Evolutionary conservation across 2,329 filamentous ascomycete genomes (phyloP), one percentile per base, ranked within the genome.

Genomic region (Ophiostoma quercus): DNA sequence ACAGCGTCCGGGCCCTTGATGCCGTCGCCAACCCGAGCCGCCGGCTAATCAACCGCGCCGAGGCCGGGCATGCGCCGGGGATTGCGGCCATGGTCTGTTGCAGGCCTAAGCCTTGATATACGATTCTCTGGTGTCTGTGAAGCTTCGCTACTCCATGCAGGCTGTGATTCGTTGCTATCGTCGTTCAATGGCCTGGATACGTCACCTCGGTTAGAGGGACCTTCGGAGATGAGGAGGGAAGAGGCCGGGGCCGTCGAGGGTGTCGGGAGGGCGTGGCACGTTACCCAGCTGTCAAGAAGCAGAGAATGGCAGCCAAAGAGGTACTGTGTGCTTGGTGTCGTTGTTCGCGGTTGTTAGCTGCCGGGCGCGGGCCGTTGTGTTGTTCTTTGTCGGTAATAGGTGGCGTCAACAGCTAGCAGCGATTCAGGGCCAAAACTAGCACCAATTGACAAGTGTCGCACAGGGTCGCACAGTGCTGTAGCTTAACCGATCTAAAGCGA

Each of bases 301-400:
- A 11, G 34, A 3, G 12, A 32, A 16, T 32, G 25, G 19, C 11
- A 19, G n/a, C 3, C 43, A 47, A 4, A 8, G 43, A 47, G 1
- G 57, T 16, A 7, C 16, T 62, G 5, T 60, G 25, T 29, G 5
- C 25, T 29, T 14, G 12, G 32, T 39, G 32, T 34, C 9, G n/a
- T 65, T 34, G 29, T 29, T 39, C 34, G 32, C 32, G 1, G 37
- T 63, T 37, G 60, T 1, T 62, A 37, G 60, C 60, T 37, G 32
- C 60, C 60, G 60, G 32, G 62, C 19, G 34, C 62, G 62, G 62
- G 62, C 62, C 62, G 62, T 41, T 41, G 7, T 12, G 14, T 22
- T 65, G 62, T 65, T 39, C 62, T 65, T 65, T 65, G 62, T 65
- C 62, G 62, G 34, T 34, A 39, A 12, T 22, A 22, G 62, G 62